Percentiles rank a stretch among this genome's conserved stretches.
phyloP scores from a whole-genome alignment of 2,329 filamentous ascomycete genomes.

The Cordyceps javanica region DNA sequence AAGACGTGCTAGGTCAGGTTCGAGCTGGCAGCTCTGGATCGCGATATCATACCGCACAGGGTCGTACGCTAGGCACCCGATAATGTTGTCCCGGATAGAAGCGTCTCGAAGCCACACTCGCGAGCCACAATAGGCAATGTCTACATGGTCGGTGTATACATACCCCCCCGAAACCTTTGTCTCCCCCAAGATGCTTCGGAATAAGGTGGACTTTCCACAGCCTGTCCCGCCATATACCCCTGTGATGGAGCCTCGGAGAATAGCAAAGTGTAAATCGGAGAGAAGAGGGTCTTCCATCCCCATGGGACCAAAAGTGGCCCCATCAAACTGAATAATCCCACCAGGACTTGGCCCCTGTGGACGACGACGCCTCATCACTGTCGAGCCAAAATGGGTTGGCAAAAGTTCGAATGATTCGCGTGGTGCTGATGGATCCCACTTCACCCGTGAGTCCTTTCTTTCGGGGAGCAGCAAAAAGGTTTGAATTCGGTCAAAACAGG shows the following conservation, averaged over 20 bases:
- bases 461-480: not conserved
- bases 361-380: not conserved
- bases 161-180: not conserved
- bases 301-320: not conserved
- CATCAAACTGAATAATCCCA: not conserved
- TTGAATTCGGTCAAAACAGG: not conserved
- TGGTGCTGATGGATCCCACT: not conserved
- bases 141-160: not conserved
- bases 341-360: not conserved
- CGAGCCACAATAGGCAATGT: not conserved
- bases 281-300: not conserved
- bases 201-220: not conserved
- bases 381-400: not conserved
- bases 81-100: not conserved
- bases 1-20: not conserved
- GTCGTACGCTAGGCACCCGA: not conserved
- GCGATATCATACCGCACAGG: not conserved
- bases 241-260: not conserved
- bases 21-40: too few relatives aligned
- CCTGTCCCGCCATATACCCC: not conserved
- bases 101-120: not conserved
- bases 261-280: not conserved
- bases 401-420: not conserved
- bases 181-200: not conserved
- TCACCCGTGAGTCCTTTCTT: not conserved